Percentiles rank a stretch among this genome's conserved stretches.
Conservation (phyloP, 805 yeast species). For the Candida oleophila region DNA sequence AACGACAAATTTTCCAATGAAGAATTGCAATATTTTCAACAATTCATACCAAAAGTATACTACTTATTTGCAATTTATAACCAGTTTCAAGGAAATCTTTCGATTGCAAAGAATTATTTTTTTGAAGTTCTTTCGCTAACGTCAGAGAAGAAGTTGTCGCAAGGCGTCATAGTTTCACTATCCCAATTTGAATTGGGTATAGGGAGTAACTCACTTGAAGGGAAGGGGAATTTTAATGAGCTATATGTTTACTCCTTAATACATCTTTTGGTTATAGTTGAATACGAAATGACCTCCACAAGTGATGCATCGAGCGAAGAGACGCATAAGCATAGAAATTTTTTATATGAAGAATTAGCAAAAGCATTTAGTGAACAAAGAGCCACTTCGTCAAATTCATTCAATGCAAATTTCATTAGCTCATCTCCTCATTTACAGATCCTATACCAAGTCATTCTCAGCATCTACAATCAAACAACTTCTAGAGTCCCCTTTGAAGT, state of each 20-base stretch:
- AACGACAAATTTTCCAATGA: constrained; percentile 34
- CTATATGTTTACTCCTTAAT: constrained; percentile 26
- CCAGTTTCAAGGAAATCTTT: constrained; percentile 36
- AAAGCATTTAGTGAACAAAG: background rate
- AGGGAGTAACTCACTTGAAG: constrained; percentile 20
- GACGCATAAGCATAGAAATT: background rate
- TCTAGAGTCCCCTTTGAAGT: background rate
- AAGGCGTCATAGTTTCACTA: constrained; percentile 7
- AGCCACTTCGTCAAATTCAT: background rate
- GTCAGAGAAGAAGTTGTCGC: constrained; percentile 4
- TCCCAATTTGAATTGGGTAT: constrained; percentile 20
- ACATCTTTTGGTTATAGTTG: constrained; percentile 25
- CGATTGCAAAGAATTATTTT: constrained; percentile 40
- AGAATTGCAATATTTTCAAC: constrained; percentile 36
- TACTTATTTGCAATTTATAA: constrained; percentile 40
- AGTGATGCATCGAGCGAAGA: background rate
- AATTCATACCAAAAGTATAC: constrained; percentile 31
- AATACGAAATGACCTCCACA: constrained; percentile 16
- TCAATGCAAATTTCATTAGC: background rate
- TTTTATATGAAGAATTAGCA: background rate
- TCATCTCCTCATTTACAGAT: background rate
- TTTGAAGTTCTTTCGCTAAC: constrained; percentile 27
- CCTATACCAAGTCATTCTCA: constrained; percentile 1
- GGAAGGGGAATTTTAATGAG: constrained; percentile 23
- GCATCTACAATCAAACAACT: background rate